Evolutionary conservation across 129 eudicot genomes (phyloP), one percentile per base, ranked within the genome.

Genomic region (Flaveria brownii): DNA sequence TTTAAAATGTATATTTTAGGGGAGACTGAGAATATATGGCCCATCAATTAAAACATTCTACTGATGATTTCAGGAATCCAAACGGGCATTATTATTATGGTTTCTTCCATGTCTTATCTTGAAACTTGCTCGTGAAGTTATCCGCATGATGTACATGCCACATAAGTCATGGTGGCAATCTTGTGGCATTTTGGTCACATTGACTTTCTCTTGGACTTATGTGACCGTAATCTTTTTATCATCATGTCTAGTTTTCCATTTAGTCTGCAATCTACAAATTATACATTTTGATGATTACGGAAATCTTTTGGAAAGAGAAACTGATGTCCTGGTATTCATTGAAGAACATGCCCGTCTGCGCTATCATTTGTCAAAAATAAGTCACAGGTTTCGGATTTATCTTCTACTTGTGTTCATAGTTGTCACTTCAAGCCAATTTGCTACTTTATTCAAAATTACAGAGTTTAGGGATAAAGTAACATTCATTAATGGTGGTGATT

Each of bases 251-350:
- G 72, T 92, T 77, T 92, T 92, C 87, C 87, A 89, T 71, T 33
- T 92, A 45, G 91, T 90, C 64, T 92, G 97, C 87, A 82, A 74
- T 82, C 80, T 92, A 82, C 97, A 87, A 83, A 76, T 92, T 41
- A 89, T 92, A 77, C 91, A 92, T 82, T 89, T 92, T 65, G 91
- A 92, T 45, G 96, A 92, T 77, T 92, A 87, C 9, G 87, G 80
- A 59, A 87, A 89, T 69, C 81, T 89, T 60, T 73, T 92, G 87
- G 96, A 87, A 83, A 83, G 91, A 82, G 97, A 92, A 79, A 77
- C 88, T 12, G 86, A 87, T 36, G 86, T 86, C 68, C 41, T 86
- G 63, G 77, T 77, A 36, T 80, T 92, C 22, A 86, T 92, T 59
- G 93, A 87, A 72, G 96, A 87, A 74, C 97, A 92, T 80, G 85